phyloP scores from a whole-genome alignment of 345 rosid species.

The Rhodamnia argentea region DNA sequence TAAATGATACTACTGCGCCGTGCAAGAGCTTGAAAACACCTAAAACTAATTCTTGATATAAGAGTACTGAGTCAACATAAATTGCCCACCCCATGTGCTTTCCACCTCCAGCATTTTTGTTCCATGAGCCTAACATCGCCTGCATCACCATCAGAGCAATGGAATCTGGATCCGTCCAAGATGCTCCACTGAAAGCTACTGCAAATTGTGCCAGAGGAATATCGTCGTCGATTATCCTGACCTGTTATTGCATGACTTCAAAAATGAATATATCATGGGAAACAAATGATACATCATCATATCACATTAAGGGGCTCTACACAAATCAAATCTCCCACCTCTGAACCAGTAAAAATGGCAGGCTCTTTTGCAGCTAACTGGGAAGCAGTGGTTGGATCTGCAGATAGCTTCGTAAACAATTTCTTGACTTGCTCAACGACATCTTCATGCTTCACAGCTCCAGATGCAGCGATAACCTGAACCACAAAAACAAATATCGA shows the following conservation, averaged over 20 bases:
- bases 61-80: neutral
- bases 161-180: conserved; percentile 99
- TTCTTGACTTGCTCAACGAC: conserved; percentile 83
- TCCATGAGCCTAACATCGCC: conserved; percentile 98
- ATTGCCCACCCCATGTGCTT: conserved; percentile 93
- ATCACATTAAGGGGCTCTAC: neutral
- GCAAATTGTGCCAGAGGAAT: conserved; percentile 97
- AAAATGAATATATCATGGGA: neutral
- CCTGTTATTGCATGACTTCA: conserved; percentile 26
- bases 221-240: conserved; percentile 89
- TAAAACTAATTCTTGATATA: neutral
- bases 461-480: conserved; percentile 91
- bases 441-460: conserved; percentile 98
- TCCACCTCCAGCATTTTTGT: conserved; percentile 78
- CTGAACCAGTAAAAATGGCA: conserved; percentile 90
- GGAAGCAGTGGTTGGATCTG: conserved; percentile 76
- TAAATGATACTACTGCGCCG: conserved; percentile 4
- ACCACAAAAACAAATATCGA: conserved; percentile 1
- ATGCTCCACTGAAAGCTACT: conserved; percentile 92
- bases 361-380: conserved; percentile 84
- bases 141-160: conserved; percentile 95
- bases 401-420: conserved; percentile 67
- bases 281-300: neutral
- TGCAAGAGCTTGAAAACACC: neutral
- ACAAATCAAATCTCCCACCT: conserved; percentile 37